phyloP scores from a whole-genome alignment of 257 asterid species.

The Voacanga thouarsii region DNA sequence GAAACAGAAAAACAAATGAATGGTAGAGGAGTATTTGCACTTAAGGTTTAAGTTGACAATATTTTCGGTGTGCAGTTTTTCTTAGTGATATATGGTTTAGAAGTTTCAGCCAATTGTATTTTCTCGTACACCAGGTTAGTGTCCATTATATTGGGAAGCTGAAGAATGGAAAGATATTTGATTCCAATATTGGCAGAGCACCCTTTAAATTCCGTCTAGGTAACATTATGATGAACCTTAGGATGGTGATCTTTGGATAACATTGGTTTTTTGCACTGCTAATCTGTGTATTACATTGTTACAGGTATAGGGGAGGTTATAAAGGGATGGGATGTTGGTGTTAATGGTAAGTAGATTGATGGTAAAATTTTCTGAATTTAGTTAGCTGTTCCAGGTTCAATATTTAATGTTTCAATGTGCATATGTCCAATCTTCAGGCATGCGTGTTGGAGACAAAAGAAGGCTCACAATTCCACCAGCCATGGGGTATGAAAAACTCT shows the following conservation, averaged over 20 bases:
- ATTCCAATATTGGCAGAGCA: constrained; percentile 69
- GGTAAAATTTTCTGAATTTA: background rate
- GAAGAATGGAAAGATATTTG: constrained; percentile 66
- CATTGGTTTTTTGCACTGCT: constrained; percentile 14
- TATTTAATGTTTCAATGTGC: constrained; percentile 3
- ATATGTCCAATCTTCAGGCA: constrained; percentile 51
- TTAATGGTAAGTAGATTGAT: constrained; percentile 54
- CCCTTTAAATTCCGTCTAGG: constrained; percentile 92
- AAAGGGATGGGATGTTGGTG: constrained; percentile 98
- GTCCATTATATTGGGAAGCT: constrained; percentile 80
- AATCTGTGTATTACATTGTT: constrained; percentile 16
- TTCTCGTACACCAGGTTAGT: constrained; percentile 46
- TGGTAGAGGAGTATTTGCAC: background rate
- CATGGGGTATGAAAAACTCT: constrained; percentile 71
- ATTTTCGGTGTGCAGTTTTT: background rate
- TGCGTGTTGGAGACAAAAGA: constrained; percentile 94
- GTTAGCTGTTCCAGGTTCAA: background rate
- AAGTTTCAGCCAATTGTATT: background rate
- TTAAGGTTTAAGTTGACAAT: background rate
- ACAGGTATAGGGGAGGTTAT: constrained; percentile 93
- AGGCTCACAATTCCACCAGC: constrained; percentile 92
- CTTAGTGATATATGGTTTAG: background rate
- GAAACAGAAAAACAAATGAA: background rate
- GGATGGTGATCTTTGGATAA: background rate
- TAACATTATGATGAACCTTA: constrained; percentile 19